A percentile compares a stretch with the other conserved stretches of the same genome.
These are phyloP conservation scores for Nitzschia palea DNA, from an alignment of 108 stramenopile genomes.

Conservation along the genomic window DNA sequence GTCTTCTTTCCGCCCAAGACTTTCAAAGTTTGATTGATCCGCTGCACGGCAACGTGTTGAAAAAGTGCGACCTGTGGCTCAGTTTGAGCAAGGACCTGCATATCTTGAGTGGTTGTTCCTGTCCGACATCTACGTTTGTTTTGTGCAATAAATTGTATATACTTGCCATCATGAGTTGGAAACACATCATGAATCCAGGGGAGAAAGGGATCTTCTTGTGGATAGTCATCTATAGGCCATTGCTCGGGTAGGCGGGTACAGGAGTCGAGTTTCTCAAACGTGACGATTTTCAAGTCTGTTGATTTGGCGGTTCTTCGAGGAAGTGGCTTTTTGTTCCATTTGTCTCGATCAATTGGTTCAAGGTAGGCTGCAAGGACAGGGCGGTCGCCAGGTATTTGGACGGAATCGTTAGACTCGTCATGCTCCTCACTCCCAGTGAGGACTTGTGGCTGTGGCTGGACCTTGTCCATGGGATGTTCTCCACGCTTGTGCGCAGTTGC, in stretches of 20 bases:
- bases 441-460: no score
- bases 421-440: background rate
- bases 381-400: background rate
- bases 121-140: constrained; percentile 77
- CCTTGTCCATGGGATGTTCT: no score
- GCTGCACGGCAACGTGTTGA: constrained; percentile 85
- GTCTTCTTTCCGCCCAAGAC: background rate
- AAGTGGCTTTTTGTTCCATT: constrained; percentile 20
- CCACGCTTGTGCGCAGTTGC: background rate
- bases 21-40: constrained; percentile 5
- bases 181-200: constrained; percentile 94
- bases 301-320: constrained; percentile 15
- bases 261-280: constrained; percentile 25
- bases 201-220: constrained; percentile 82
- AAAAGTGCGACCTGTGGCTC: constrained; percentile 81
- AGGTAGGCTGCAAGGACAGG: constrained; percentile 32
- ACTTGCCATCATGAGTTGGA: constrained; percentile 75
- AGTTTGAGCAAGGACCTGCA: constrained; percentile 38
- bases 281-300: constrained; percentile 5
- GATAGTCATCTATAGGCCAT: constrained; percentile 70
- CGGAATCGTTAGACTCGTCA: background rate
- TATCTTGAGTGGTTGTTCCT: constrained; percentile 37
- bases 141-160: constrained; percentile 82
- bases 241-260: constrained; percentile 58
- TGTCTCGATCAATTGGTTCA: constrained; percentile 17